Evolutionary conservation across 345 rosid genomes (phyloP).

Genomic region (Litchi chinensis): DNA sequence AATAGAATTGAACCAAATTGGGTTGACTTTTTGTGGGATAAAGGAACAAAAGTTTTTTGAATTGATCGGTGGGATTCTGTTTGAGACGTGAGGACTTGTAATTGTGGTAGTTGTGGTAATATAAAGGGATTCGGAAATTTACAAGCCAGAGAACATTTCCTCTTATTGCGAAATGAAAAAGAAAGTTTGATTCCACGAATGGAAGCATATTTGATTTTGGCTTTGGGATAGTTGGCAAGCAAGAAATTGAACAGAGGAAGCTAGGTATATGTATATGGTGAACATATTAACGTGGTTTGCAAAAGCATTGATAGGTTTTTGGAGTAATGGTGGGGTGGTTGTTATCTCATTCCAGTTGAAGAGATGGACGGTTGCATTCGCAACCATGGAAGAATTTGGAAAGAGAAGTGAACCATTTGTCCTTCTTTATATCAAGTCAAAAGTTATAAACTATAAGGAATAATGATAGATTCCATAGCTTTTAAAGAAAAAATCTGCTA

Average conservation of each 20-base stretch:
- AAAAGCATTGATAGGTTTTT: background rate
- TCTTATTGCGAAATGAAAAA: constrained; percentile 12
- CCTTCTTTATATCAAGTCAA: background rate
- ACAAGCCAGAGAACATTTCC: constrained; percentile 7
- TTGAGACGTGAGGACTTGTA: constrained; percentile 18
- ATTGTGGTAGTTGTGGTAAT: background rate
- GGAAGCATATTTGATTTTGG: background rate
- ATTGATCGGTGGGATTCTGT: constrained; percentile 5
- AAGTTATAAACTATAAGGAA: background rate
- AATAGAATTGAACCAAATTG: background rate
- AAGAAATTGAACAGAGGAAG: constrained; percentile 9
- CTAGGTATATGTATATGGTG: background rate
- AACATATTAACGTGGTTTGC: background rate
- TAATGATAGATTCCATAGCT: background rate
- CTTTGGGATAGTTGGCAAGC: background rate
- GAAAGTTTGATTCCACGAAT: background rate
- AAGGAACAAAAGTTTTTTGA: background rate
- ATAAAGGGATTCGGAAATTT: background rate
- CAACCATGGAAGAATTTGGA: constrained; percentile 1
- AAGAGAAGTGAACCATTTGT: background rate
- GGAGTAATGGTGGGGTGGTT: background rate
- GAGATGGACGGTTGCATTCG: background rate
- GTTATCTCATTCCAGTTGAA: background rate
- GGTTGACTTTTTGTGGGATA: background rate
- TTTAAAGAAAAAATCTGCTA: background rate